These are phyloP conservation scores for Cyberlindnera euphorbiiphila DNA, from an alignment of 805 yeast genomes.

Conservation along the genomic window DNA sequence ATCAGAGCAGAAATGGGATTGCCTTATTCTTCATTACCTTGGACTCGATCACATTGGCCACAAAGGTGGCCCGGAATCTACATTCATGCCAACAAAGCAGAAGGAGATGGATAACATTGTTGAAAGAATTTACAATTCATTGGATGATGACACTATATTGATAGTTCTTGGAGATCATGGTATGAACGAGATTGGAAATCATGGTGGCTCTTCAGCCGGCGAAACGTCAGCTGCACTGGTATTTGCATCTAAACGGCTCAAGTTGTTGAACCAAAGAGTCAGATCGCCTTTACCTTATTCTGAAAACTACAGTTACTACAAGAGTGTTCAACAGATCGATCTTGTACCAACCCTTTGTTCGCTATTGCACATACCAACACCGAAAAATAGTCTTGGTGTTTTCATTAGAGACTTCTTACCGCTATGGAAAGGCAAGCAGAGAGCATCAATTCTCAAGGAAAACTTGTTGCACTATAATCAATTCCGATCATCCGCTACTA, in stretches of 20 bases:
- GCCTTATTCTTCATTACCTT: conserved; percentile 79
- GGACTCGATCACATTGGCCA: conserved; percentile 98
- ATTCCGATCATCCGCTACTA: conserved; percentile 36
- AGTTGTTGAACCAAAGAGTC: conserved; percentile 19
- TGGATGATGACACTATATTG: conserved; percentile 53
- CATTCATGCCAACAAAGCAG: conserved; percentile 79
- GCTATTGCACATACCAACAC: conserved; percentile 79
- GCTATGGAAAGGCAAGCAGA: conserved; percentile 41
- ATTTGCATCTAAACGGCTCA: conserved; percentile 61
- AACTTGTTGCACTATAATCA: conserved; percentile 56
- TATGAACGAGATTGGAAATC: conserved; percentile 92
- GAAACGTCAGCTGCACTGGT: conserved; percentile 87
- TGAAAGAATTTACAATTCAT: conserved; percentile 42
- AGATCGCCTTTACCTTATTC: conserved; percentile 28
- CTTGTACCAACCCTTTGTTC: conserved; percentile 81
- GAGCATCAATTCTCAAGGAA: conserved; percentile 39
- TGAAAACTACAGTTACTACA: conserved; percentile 50
- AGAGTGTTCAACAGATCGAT: conserved; percentile 68
- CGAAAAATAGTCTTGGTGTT: conserved; percentile 83
- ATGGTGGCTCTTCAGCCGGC: conserved; percentile 92
- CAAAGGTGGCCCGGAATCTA: conserved; percentile 85
- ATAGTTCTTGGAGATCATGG: conserved; percentile 93
- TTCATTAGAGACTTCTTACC: conserved; percentile 54
- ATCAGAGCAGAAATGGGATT: conserved; percentile 63
- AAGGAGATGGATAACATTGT: conserved; percentile 78